phyloP scores from a whole-genome alignment of 768 basidiomycete species.

The Chlorophyllum brunneum region DNA sequence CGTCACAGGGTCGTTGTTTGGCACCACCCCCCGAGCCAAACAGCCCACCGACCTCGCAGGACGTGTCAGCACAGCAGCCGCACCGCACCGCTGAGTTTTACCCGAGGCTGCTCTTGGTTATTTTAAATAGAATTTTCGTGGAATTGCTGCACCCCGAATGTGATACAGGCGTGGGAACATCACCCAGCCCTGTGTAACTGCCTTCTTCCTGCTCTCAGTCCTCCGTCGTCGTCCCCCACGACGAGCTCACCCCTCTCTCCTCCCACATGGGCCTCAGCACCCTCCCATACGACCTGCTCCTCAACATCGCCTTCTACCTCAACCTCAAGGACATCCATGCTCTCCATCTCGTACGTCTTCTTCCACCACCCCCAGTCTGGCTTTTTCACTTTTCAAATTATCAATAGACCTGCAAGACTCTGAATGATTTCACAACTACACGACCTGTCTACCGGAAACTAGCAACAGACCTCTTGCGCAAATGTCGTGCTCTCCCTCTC shows the following conservation, averaged over 20 bases:
- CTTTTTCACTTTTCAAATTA: slow-evolving; percentile 7
- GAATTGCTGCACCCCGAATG: neutral
- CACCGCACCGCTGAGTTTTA: too few relatives aligned
- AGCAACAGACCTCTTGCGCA: slow-evolving; percentile 55
- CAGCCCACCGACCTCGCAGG: neutral
- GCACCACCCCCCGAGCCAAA: neutral
- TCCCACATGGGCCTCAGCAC: slow-evolving; percentile 28
- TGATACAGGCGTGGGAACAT: slow-evolving; percentile 6
- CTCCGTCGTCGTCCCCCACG: slow-evolving; percentile 7
- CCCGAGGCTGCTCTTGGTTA: too few relatives aligned
- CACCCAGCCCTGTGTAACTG: slow-evolving; percentile 4
- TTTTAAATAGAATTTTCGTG: neutral
- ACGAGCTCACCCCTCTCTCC: neutral
- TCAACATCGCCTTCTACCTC: slow-evolving; percentile 63
- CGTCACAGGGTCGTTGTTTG: neutral
- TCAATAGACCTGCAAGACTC: slow-evolving; percentile 63
- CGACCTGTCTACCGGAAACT: slow-evolving; percentile 67
- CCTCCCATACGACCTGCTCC: slow-evolving; percentile 67
- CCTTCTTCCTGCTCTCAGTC: neutral
- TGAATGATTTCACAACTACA: slow-evolving; percentile 58
- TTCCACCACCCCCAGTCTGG: neutral
- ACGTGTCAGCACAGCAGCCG: neutral
- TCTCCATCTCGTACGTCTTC: slow-evolving; percentile 53
- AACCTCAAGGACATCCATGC: slow-evolving; percentile 57
- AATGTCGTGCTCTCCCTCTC: slow-evolving; percentile 66